Evolutionary conservation across 2,329 filamentous ascomycete species (phyloP).

Genomic region (Colletotrichum tanaceti): DNA sequence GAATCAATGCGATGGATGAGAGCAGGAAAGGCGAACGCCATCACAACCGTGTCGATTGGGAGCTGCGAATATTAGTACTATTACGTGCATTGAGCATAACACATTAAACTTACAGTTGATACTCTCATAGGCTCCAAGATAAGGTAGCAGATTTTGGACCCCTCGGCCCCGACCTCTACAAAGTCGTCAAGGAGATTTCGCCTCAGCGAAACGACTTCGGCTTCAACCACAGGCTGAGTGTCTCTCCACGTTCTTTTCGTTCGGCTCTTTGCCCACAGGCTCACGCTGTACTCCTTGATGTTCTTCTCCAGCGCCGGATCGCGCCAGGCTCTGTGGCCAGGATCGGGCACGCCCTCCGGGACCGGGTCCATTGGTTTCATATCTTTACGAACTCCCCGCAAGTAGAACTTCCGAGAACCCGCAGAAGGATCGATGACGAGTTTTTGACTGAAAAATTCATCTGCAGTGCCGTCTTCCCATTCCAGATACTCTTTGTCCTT

Average conservation of each 20-base stretch:
- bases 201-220: constrained; percentile 78
- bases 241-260: constrained; percentile 66
- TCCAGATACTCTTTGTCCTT: constrained; percentile 49
- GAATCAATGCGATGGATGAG: constrained; percentile 87
- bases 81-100: neutral
- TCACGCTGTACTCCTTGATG: constrained; percentile 88
- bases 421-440: constrained; percentile 69
- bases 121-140: constrained; percentile 82
- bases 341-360: constrained; percentile 64
- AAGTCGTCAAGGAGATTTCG: constrained; percentile 84
- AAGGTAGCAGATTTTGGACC: constrained; percentile 68
- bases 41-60: constrained; percentile 74
- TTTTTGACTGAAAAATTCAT: constrained; percentile 63
- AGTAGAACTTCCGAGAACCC: constrained; percentile 72
- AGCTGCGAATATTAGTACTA: constrained; percentile 62
- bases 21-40: constrained; percentile 81
- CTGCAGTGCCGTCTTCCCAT: constrained; percentile 57
- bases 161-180: constrained; percentile 61
- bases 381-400: constrained; percentile 63
- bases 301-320: constrained; percentile 56
- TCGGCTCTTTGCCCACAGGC: constrained; percentile 73
- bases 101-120: constrained; percentile 71
- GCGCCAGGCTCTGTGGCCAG: constrained; percentile 58
- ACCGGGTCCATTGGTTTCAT: constrained; percentile 74
- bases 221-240: constrained; percentile 84